A percentile compares a stretch with the other conserved stretches of the same genome.
phyloP scores from a whole-genome alignment of 2,329 filamentous ascomycete species.

The Aspergillus tubingensis region DNA sequence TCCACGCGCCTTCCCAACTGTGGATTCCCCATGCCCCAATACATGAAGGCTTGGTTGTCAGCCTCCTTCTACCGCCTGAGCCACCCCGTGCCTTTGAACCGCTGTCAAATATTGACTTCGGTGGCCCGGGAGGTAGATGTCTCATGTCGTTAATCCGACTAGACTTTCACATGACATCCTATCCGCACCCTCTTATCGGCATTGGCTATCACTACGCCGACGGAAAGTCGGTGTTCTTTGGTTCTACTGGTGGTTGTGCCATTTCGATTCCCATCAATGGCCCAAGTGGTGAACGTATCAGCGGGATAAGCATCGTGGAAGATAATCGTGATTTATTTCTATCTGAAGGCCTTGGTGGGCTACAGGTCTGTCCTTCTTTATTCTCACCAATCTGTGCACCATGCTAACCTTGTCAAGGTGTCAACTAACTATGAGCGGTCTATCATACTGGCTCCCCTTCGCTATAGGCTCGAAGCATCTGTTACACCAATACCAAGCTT shows the following conservation, averaged over 20 bases:
- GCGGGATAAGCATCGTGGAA: slow-evolving; percentile 5
- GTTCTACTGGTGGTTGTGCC: slow-evolving; percentile 2
- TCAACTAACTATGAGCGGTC: slow-evolving; percentile 13
- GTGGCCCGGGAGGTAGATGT: slow-evolving; percentile 4
- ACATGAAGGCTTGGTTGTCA: slow-evolving; percentile 5
- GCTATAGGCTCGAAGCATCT: neutral
- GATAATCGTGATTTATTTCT: neutral
- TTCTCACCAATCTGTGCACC: neutral
- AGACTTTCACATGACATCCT: slow-evolving; percentile 6
- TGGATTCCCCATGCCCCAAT: slow-evolving; percentile 8
- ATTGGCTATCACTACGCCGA: slow-evolving; percentile 7
- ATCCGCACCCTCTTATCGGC: slow-evolving; percentile 8
- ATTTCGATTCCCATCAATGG: slow-evolving; percentile 12
- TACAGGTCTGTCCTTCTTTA: slow-evolving; percentile 5
- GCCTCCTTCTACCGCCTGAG: neutral
- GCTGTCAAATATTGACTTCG: slow-evolving; percentile 17
- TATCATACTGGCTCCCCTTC: slow-evolving; percentile 8
- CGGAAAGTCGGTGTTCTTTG: slow-evolving; percentile 9
- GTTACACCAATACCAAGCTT: slow-evolving; percentile 4
- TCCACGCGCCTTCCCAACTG: neutral
- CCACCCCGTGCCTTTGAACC: slow-evolving; percentile 9
- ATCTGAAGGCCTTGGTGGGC: slow-evolving; percentile 1
- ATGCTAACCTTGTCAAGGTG: slow-evolving; percentile 10
- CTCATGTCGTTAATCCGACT: slow-evolving; percentile 10
- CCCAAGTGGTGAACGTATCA: slow-evolving; percentile 10